Evolutionary conservation across 2,329 filamentous ascomycete species (phyloP).

Genomic region (Fusarium zealandicum): DNA sequence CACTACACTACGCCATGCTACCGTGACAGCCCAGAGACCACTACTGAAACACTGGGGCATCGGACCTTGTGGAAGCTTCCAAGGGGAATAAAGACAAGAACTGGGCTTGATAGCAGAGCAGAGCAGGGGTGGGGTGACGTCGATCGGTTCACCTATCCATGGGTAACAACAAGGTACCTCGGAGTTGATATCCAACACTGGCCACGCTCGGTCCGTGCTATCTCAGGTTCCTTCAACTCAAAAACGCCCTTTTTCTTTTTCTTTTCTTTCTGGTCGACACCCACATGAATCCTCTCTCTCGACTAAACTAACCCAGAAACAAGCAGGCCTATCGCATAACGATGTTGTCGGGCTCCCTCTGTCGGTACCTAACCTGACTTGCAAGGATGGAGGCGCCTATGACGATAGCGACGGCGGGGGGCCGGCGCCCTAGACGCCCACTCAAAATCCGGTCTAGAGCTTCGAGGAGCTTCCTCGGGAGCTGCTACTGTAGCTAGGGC

Average conservation of each 20-base stretch:
- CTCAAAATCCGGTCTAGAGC: conserved; percentile 21
- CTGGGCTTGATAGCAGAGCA: conserved; percentile 22
- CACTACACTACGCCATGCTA: conserved; percentile 29
- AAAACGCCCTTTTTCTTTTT: background rate
- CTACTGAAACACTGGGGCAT: conserved; percentile 38
- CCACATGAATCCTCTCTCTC: background rate
- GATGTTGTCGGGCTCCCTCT: conserved; percentile 27
- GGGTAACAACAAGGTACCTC: conserved; percentile 13
- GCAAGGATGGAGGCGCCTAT: conserved; percentile 33
- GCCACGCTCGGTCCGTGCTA: background rate
- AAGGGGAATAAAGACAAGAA: conserved; percentile 21
- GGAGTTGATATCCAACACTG: background rate
- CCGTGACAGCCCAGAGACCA: conserved; percentile 24
- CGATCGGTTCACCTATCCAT: conserved; percentile 30
- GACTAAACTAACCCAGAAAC: background rate
- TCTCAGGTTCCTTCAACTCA: background rate
- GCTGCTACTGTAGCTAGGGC: conserved; percentile 11
- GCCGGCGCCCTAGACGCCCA: conserved; percentile 21
- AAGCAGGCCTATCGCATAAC: background rate
- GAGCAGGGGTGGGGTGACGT: conserved; percentile 34
- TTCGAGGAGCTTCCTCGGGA: conserved; percentile 8
- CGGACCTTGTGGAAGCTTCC: conserved; percentile 48
- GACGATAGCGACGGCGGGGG: conserved; percentile 35
- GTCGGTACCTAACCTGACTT: conserved; percentile 36
- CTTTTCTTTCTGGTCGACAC: background rate